Conservation (phyloP, 768 basidiomycete genomes). For the Cystobasidium onofrii region DNA sequence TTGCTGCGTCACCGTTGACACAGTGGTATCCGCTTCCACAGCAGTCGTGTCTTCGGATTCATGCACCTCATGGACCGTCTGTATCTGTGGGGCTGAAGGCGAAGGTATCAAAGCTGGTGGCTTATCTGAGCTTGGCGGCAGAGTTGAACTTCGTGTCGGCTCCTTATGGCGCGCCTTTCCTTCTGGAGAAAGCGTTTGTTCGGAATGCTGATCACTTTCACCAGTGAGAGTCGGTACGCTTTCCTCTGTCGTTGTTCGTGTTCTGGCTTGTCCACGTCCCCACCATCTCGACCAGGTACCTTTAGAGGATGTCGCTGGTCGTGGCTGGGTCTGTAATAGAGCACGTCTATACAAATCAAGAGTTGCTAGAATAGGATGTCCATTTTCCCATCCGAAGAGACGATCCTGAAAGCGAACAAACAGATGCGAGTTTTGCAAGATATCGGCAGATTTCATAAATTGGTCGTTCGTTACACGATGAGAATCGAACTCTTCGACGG, state of each 20-base stretch:
- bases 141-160: neutral
- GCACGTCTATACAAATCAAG: conserved; percentile 59
- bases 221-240: neutral
- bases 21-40: neutral
- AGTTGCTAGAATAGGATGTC: conserved; percentile 65
- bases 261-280: conserved; percentile 13
- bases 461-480: conserved; percentile 17
- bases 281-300: conserved; percentile 64
- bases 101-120: neutral
- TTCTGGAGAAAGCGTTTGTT: neutral
- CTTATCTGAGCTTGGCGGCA: neutral
- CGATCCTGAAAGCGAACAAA: conserved; percentile 25
- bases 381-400: conserved; percentile 56
- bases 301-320: conserved; percentile 48
- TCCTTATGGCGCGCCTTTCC: neutral
- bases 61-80: neutral
- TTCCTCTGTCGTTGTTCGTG: conserved; percentile 9
- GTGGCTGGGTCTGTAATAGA: neutral
- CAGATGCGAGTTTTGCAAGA: conserved; percentile 26
- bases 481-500: conserved; percentile 3
- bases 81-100: neutral
- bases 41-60: neutral
- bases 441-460: conserved; percentile 7
- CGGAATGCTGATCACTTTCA: neutral
- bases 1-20: neutral